Base-by-base conservation (phyloP, 1,284 basidiomycete species). In the Leccinum pachyderme region DNA sequence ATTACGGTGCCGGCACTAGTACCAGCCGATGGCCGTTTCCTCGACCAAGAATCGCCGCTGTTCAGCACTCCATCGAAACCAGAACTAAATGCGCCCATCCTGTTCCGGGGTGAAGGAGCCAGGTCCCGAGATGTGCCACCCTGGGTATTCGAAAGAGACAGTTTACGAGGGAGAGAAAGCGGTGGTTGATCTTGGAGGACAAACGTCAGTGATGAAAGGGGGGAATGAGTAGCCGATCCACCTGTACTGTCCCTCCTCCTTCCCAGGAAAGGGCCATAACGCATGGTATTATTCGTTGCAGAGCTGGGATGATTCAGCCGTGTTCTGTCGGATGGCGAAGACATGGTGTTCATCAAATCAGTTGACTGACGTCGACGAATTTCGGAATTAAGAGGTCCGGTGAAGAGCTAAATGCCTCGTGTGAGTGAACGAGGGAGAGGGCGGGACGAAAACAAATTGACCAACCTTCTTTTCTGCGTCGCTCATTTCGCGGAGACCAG, bases 401-500 rank as follows among this genome's bases (percentile, higher is more conserved):
- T 74, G 69, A 89, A 90, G 61, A 90, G 80, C 87, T 91, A 62
- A 51, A 60, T 56, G 55, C 57, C 54, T 69, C 69, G 59, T 55
- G 69, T 70, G 69, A 71, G 67, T 51, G 49, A 58, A 56, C 41
- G 56, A 52, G 37, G 28, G 45, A 47, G 15, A 35, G 49, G 39
- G 62, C 55, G 53, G 39, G 24, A 54, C 37, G 31, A 37, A 55
- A 25, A 25, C 52, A 54, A 15, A 48, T 43, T 45, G 54, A 69
- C 80, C 62, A 64, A 93, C 93, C 87, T 93, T 95, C 78, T 88
- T 93, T 78, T 95, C 93, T n/a, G 75, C 75, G 55, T 93, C 91
- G 54, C 76, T 77, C 80, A 90, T 81, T 62, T 94, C 93, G 61
- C 86, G 86, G 64, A 93, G 69, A 46, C 83, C 82, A 43, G 87